Conservation (phyloP, 1,139 yeast species). For the Kurtzmaniella quercitrusa region DNA sequence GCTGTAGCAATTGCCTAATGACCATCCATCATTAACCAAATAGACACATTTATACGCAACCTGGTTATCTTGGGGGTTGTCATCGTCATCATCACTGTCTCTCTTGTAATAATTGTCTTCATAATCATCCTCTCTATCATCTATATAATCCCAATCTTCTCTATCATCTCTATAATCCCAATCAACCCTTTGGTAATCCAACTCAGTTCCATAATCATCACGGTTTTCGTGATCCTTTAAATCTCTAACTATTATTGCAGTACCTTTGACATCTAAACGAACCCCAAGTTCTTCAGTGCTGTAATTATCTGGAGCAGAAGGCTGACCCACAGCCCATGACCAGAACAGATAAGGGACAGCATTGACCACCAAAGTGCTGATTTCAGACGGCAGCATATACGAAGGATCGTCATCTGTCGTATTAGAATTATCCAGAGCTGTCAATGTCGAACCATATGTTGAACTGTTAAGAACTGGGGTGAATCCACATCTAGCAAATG, state of each 20-base stretch:
- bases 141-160: background rate
- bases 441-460: constrained; percentile 16
- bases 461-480: constrained; percentile 53
- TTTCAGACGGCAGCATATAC: constrained; percentile 1
- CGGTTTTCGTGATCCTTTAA: background rate
- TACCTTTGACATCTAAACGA: background rate
- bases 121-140: background rate
- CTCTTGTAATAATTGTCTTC: background rate
- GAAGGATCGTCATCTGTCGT: background rate
- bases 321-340: constrained; percentile 69
- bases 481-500: constrained; percentile 50
- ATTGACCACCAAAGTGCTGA: constrained; percentile 14
- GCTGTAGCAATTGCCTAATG: constrained; percentile 60
- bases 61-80: constrained; percentile 11
- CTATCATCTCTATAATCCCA: background rate
- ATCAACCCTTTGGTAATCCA: background rate
- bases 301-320: constrained; percentile 18
- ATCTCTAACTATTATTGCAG: background rate
- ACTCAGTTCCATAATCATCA: background rate
- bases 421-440: constrained; percentile 5
- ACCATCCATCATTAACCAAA: constrained; percentile 48
- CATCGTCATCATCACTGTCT: constrained; percentile 4
- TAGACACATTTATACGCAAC: constrained; percentile 62
- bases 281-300: background rate
- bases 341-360: constrained; percentile 43